Evolutionary conservation across 306 rosid genomes (phyloP).

Genomic region (Abrus pulchellus): DNA sequence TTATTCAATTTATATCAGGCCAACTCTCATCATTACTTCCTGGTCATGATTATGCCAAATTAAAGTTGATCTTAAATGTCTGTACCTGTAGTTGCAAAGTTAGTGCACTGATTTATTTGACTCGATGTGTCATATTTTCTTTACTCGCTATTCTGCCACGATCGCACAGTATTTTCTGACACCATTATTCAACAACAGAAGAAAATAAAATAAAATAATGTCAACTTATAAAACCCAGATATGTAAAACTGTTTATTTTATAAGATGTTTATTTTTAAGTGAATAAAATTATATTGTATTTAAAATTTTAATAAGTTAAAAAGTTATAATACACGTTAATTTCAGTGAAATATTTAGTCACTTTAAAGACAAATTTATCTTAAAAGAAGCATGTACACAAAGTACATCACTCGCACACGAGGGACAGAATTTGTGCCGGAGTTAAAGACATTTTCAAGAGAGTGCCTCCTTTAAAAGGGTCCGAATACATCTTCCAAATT

Average conservation of each 20-base stretch:
- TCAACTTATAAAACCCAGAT: not conserved
- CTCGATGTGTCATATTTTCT: not conserved
- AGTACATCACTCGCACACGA: no score
- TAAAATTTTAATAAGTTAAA: no score
- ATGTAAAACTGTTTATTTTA: no score
- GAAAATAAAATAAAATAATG: no score
- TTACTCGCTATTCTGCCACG: not conserved
- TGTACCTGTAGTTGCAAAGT: not conserved
- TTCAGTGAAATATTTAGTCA: no score
- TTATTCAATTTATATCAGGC: not conserved
- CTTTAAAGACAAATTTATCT: no score
- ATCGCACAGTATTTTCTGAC: not conserved
- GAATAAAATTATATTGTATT: not conserved
- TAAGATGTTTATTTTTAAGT: not conserved
- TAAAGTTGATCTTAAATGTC: not conserved
- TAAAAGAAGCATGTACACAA: no score
- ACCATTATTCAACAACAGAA: not conserved
- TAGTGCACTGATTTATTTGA: not conserved
- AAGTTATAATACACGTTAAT: no score
- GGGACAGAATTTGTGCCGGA: no score
- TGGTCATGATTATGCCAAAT: not conserved
- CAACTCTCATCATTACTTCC: not conserved
- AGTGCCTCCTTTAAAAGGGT: no score
- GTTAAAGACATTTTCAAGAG: no score
- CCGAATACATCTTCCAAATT: no score